Evolutionary conservation across 2,329 filamentous ascomycete genomes (phyloP), one percentile per base, ranked within the genome.

Genomic region (Dryadomyces sulphureus): DNA sequence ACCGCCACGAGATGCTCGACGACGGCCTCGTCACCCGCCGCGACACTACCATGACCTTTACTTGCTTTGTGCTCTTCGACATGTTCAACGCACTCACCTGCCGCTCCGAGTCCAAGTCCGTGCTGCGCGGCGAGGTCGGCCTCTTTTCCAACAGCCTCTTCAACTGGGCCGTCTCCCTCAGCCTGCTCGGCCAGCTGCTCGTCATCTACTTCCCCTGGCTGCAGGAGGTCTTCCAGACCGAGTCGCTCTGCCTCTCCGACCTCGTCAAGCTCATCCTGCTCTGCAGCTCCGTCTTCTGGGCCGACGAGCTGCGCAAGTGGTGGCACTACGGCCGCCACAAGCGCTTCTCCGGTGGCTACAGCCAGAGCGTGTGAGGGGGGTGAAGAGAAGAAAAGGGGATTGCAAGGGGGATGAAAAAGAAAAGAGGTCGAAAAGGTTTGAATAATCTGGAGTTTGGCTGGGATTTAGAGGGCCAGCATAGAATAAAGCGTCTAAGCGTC

Each of bases 41-140:
- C 55, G 92, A 98, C 65, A 98, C 92, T 2, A 98, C 92, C 52
- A 95, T 98, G 84, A 96, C 92, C 0, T 98, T 98, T 60, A 98
- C 92, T 6, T 94, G 89, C 65, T 98, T 98, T 59, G 92, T 98
- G 40, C 76, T 98, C 45, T 98, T 96, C 63, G 92, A 98, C 69
- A 98, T 98, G 92, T 95, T 96, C 71, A 96, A 98, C 63, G 92
- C 92, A 2, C 71, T 98, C 20, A 82, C 86, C 16, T 98, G 92
- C 64, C 85, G 92, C 41, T 93, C 84, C 7, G 89, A 94, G 59
- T 79, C 76, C 51, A 96, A 96, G 62, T 93, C 85, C 11, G 72
- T 98, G 5, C 73, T 98, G 4, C 74, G 82, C 22, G 90, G 92
- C 36, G 89, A 98, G 60, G 72, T 94, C 43, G 78, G 83, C 8